Evolutionary conservation across 208 protist species (phyloP), one percentile per base, ranked within the genome.

Genomic region (Wallacemonas sp.): DNA sequence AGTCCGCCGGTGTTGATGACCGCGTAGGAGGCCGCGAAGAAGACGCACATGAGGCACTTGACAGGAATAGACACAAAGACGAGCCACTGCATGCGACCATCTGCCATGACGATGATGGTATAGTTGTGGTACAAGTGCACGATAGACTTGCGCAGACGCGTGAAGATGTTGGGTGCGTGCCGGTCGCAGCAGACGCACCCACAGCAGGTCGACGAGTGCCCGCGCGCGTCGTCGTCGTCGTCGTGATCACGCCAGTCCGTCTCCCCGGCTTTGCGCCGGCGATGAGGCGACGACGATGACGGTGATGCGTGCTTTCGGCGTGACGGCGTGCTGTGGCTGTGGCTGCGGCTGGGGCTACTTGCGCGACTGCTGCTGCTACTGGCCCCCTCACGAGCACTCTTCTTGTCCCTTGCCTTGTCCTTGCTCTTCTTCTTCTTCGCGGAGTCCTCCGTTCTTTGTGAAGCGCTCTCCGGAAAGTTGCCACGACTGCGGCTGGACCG

Each of bases 31-130:
- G 68, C 57, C 8, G 77, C 33, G 46, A 57, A 64, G 16, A 92
- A 49, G 20, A 76, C 65, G 38, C 68, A 73, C n/a, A 79, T 44
- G 11, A 87, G 29, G n/a, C 55, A 65, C 57, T 75, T 77, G 20
- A 84, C 18, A 14, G 70, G 41, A 18, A 89, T 49, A 14, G 76
- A 49, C 0, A 72, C 26, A 11, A 84, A 39, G 12, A 88, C 57
- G 1, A 88, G 11, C 79, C 82, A 85, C 70, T 92, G 81, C 36
- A 92, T 50, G 22, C 80, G 71, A 0, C 76, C 61, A 62, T 85
- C 86, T 57, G 88, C 75, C 49, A 87, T 62, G n/a, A 83, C 16
- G 5, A 82, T 76, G 59, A 59, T 59, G 14, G 52, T 59, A 29
- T 59, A 25, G 7, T 25, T 59, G 31, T 25, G 52, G 20, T 59